phyloP scores from a whole-genome alignment of 768 basidiomycete species.

The Rubroboletus pulcherrimus region DNA sequence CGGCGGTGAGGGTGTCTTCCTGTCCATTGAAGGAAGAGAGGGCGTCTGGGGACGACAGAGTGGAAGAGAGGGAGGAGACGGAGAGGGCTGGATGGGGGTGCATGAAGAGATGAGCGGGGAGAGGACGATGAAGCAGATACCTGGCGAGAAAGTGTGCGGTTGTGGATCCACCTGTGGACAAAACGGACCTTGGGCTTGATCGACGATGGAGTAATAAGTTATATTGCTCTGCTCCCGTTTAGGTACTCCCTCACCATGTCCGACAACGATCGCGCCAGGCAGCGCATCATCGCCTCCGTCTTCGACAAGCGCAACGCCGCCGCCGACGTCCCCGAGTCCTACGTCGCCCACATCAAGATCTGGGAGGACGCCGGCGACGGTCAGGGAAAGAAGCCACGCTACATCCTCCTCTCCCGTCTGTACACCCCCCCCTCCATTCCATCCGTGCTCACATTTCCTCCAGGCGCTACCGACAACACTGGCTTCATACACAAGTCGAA shows the following conservation, averaged over 20 bases:
- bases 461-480: conserved; percentile 58
- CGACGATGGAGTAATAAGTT: not conserved
- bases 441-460: not conserved
- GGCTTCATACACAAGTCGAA: conserved; percentile 95
- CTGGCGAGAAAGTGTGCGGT: not conserved
- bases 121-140: conserved; percentile 11
- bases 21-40: conserved; percentile 32
- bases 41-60: conserved; percentile 30
- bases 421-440: conserved; percentile 16
- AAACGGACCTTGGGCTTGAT: too few species aligned
- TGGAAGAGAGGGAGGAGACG: conserved; percentile 24
- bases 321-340: conserved; percentile 68
- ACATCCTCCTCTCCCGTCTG: conserved; percentile 88
- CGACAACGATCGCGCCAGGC: conserved; percentile 49
- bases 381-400: conserved; percentile 78
- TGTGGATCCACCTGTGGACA: conserved; percentile 9
- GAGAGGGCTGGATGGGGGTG: conserved; percentile 15
- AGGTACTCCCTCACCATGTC: conserved; percentile 27
- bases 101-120: conserved; percentile 9
- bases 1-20: conserved; percentile 26
- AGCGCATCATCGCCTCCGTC: conserved; percentile 78
- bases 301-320: conserved; percentile 70
- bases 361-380: conserved; percentile 83
- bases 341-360: conserved; percentile 88
- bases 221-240: conserved; percentile 5